Evolutionary conservation across 2,329 filamentous ascomycete species (phyloP).

Genomic region (Colletotrichum brevisporum): DNA sequence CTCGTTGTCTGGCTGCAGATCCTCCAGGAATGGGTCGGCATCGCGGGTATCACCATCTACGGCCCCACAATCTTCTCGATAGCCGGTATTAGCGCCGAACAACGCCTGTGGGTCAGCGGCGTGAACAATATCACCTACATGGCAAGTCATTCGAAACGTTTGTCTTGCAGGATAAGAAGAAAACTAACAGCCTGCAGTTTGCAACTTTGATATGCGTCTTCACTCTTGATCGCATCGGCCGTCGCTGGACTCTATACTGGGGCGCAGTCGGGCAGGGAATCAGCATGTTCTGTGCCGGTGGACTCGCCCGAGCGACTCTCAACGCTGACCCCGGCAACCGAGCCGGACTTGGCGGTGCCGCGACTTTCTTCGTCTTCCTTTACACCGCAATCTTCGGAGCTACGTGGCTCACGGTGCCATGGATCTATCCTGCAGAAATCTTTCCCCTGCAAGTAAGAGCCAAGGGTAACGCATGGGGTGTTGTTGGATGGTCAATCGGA

Average conservation of each 20-base stretch:
- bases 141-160: conserved; percentile 43
- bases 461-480: conserved; percentile 82
- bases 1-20: conserved; percentile 81
- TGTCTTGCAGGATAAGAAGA: neutral
- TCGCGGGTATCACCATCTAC: conserved; percentile 77
- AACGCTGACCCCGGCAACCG: conserved; percentile 57
- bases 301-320: conserved; percentile 67
- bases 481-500: conserved; percentile 82
- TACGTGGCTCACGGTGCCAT: conserved; percentile 67
- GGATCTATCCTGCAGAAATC: conserved; percentile 80
- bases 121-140: conserved; percentile 66
- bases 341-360: conserved; percentile 72
- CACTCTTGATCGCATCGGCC: conserved; percentile 77
- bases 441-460: conserved; percentile 80
- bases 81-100: conserved; percentile 73
- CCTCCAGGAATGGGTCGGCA: conserved; percentile 79
- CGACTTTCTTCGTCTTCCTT: conserved; percentile 78
- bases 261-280: conserved; percentile 75
- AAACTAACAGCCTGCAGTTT: conserved; percentile 51
- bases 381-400: conserved; percentile 59
- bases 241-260: conserved; percentile 79
- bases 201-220: conserved; percentile 79
- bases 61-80: conserved; percentile 74
- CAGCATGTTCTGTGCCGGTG: conserved; percentile 77
- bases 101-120: conserved; percentile 75